A percentile compares a stretch with the other conserved stretches of the same genome.
Conservation (phyloP, 1,139 yeast species). For the Zygoascus sp. region DNA sequence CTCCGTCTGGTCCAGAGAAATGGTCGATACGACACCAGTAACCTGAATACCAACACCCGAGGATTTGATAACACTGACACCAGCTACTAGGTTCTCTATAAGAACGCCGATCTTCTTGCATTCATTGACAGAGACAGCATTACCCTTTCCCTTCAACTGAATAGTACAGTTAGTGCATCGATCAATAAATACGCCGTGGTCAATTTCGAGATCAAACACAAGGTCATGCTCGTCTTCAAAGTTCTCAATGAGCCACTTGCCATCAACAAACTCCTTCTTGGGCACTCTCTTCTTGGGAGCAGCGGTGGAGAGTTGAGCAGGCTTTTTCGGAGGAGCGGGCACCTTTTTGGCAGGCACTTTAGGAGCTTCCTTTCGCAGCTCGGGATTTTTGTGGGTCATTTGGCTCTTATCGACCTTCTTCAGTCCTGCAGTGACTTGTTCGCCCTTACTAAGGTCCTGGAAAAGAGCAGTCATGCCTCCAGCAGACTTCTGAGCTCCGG, state of each 20-base stretch:
- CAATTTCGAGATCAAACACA: constrained; percentile 71
- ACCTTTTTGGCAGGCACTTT: constrained; percentile 43
- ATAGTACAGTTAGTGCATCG: constrained; percentile 69
- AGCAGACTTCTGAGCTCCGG: constrained; percentile 27
- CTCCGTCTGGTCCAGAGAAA: constrained; percentile 84
- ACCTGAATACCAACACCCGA: constrained; percentile 80
- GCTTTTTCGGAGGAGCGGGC: constrained; percentile 71
- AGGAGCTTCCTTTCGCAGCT: constrained; percentile 46
- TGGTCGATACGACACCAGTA: constrained; percentile 71
- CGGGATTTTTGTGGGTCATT: constrained; percentile 94
- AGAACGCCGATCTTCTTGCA: constrained; percentile 71
- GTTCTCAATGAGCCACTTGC: constrained; percentile 86
- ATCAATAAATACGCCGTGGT: constrained; percentile 86
- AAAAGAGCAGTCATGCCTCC: constrained; percentile 86
- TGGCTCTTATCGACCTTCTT: constrained; percentile 90
- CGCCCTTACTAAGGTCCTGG: constrained; percentile 86
- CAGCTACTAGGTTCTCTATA: constrained; percentile 79
- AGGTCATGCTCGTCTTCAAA: constrained; percentile 58
- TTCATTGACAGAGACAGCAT: constrained; percentile 76
- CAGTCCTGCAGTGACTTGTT: constrained; percentile 72
- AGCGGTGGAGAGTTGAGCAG: constrained; percentile 44
- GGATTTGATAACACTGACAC: constrained; percentile 83
- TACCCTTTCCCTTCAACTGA: constrained; percentile 86
- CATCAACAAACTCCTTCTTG: constrained; percentile 72
- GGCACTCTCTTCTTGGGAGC: constrained; percentile 57